Base-by-base conservation (phyloP, 805 yeast genomes). In the Yamadazyma scolyti region DNA sequence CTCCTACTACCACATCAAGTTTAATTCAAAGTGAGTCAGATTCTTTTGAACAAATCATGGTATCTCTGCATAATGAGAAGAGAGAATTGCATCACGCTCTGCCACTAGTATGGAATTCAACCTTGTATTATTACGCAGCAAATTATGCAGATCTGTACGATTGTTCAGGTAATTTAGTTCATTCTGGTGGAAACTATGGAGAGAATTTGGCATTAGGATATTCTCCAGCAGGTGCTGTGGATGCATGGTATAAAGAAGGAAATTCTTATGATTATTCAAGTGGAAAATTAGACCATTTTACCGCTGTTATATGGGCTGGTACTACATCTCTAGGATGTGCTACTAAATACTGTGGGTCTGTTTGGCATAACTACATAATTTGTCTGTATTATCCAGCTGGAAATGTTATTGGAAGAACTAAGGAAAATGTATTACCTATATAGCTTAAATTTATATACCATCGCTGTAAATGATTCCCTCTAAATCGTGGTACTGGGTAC, bases 211-310 rank as follows among this genome's bases (percentile, higher is more conserved):
- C 69, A 2, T 43, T 58, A 10, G 70, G 70, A 0, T 62, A 56
- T 37, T 33, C 58, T 6, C 48, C 58, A 2, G 40, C 38, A 3
- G 58, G 60, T 5, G 61, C 69, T 4, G 46, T 56, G 2, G 47
- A 58, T 21, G 70, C 66, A 2, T 65, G 71, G 71, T 65, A 65
- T 44, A 37, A 44, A 11, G 71, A 65, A 42, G 64, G 63, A 6
- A 18, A 31, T 3, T 23, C 26, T 9, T 65, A 61, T 44, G 30
- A 40, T 33, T 65, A 50, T 45, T 39, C 44, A 19, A 50, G 54
- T 16, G 16, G 16, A 10, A 38, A 47, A 5, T 61, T 63, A 28
- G 50, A 63, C 30, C 71, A 64, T 43, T 64, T 65, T 44, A 50
- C 71, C 3, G 63, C 58, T 14, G 22, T 65, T 37, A 42, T 65